Evolutionary conservation across 1,284 basidiomycete species (phyloP).

Genomic region (Volvariella volvacea): DNA sequence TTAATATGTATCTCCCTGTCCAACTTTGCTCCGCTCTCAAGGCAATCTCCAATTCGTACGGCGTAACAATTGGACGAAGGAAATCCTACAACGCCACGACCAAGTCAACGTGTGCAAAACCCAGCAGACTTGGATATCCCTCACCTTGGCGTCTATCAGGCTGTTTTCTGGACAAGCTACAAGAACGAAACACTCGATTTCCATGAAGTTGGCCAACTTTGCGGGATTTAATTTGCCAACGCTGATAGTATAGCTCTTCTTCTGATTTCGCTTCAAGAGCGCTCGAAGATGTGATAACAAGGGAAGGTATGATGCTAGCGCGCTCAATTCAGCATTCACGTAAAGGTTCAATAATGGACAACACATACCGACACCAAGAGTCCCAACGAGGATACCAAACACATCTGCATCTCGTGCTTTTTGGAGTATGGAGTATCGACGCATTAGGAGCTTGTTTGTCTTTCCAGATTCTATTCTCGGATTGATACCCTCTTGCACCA

Average conservation of each 20-base stretch:
- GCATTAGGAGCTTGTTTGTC: constrained; percentile 86
- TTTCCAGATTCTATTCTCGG: constrained; percentile 49
- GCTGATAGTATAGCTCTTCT: constrained; percentile 92
- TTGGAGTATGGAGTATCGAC: constrained; percentile 84
- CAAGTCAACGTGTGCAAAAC: constrained; percentile 1
- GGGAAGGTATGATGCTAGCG: constrained; percentile 72
- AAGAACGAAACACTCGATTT: constrained; percentile 94
- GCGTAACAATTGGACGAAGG: constrained; percentile 87
- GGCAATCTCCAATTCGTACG: constrained; percentile 87
- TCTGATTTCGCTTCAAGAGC: constrained; percentile 57
- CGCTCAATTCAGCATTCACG: not conserved
- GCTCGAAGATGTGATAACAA: constrained; percentile 73
- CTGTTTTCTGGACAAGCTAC: constrained; percentile 95
- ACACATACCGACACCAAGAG: constrained; percentile 78
- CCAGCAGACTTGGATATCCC: constrained; percentile 7
- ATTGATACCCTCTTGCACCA: constrained; percentile 19
- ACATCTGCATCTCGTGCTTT: constrained; percentile 90
- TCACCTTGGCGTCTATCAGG: constrained; percentile 76
- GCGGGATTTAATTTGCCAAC: constrained; percentile 95
- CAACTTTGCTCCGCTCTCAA: constrained; percentile 64
- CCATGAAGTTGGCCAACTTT: constrained; percentile 94
- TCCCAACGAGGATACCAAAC: constrained; percentile 93
- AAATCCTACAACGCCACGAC: constrained; percentile 85
- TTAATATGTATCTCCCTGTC: constrained; percentile 78
- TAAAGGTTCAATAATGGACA: not conserved